Evolutionary conservation across 179 eudicot genomes (phyloP), one percentile per base, ranked within the genome.

Genomic region (Silene coronaria): DNA sequence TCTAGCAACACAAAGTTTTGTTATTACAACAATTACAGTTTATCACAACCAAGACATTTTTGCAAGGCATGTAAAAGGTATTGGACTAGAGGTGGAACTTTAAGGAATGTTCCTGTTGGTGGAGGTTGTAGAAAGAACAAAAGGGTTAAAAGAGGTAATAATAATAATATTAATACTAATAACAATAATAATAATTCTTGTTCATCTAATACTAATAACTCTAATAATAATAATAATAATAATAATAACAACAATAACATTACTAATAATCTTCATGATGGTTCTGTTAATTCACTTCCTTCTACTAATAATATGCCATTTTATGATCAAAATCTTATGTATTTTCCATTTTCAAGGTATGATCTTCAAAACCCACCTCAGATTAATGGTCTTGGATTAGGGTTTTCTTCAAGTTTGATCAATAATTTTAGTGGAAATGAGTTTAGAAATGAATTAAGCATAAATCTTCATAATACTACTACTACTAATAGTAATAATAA

Each of bases 31-130:
- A 89, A 89, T 82, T 89, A 89, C 80, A 87, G 90, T 17, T 77
- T 89, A 48, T 83, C 92, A 17, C 92, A 89, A 30, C 92, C 92
- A 24, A 76, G 92, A 26, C 89, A 89, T 77, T 89, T 89, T 34
- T 89, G 92, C 73, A 89, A 89, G 78, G 85, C 89, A 17, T 89
- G 92, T 67, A 89, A 87, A 77, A 80, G 92, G 79, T 89, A 89
- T 62, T 89, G 92, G 92, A 89, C 92, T 6, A 78, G 88, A 61
- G 92, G 92, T 0, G 92, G 92, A 1, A 87, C 92, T 42, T 76
- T 89, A 1, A 77, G 93, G 65, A 89, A 82, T 80, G 93, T 89
- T 57, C 93, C 93, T 0, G 89, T 87, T 4, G 93, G 93, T 21
- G 93, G 93, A 58, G 89, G 88, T 13, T 89, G 86, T 63, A 84